Evolutionary conservation across 2,329 filamentous ascomycete genomes (phyloP), one percentile per base, ranked within the genome.

Genomic region (Didymella glomerata): DNA sequence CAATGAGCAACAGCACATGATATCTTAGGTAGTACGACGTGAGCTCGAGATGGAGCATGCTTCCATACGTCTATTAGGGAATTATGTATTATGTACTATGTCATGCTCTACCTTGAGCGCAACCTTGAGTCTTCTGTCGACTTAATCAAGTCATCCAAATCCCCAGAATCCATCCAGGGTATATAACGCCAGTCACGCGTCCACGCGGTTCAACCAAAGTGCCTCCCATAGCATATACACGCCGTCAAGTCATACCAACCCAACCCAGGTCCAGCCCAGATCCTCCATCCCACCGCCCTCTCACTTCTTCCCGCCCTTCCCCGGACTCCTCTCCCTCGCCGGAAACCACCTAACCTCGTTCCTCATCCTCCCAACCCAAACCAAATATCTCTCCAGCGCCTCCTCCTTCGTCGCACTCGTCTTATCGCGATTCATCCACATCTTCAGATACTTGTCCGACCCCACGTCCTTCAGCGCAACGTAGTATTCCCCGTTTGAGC

Each of bases 351-450:
- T 61, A n/a, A 62, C 63, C 7, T 60, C 64, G 6, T 53, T 56
- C 27, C 66, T 66, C 68, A 67, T 68, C 53, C 68, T 69, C 52
- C 63, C 67, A 14, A 62, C 63, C 49, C 71, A 72, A 13, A 65
- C 64, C 24, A 71, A 18, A 34, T 72, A 72, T 22, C 62, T 63
- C 54, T 72, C 63, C 14, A 72, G 57, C 14, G 69, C 69, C 34
- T 70, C 66, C 14, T 64, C 59, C 48, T 70, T 64, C 6, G 63
- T 67, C 5, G 40, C 45, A 38, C 57, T 69, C 14, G 68, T 70
- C 57, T 68, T 70, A 30, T 67, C 63, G 14, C 63, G 63, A 24
- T 72, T 69, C 68, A 67, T 72, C 69, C 69, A 72, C 68, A 71
- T 70, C 53, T 70, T 71, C 30, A 72, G 53, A 36, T 72, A 72